Conservation (phyloP, 768 basidiomycete species). For the Tricholoma matsutake region DNA sequence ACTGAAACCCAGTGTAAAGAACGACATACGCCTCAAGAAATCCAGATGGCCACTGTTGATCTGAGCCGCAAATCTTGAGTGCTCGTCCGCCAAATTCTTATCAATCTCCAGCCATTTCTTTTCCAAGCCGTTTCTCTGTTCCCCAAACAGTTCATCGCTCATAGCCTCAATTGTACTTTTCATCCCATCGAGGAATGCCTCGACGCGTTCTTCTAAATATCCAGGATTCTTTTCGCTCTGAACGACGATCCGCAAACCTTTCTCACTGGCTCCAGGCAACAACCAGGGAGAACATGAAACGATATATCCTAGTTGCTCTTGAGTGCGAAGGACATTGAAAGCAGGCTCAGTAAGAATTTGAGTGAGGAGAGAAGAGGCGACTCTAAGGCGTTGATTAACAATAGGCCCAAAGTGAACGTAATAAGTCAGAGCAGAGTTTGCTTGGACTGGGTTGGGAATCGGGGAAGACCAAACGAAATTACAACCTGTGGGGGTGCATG, state of each 20-base stretch:
- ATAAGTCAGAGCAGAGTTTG: conserved; percentile 86
- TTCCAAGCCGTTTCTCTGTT: conserved; percentile 75
- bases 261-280: conserved; percentile 61
- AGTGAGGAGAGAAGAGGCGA: conserved; percentile 65
- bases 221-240: conserved; percentile 83
- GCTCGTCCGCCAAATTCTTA: conserved; percentile 88
- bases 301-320: conserved; percentile 94
- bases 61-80: conserved; percentile 60
- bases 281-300: conserved; percentile 62
- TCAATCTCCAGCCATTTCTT: conserved; percentile 80
- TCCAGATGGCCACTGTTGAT: conserved; percentile 82
- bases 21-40: conserved; percentile 74
- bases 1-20: neutral
- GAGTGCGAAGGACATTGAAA: conserved; percentile 87
- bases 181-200: conserved; percentile 82
- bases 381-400: conserved; percentile 60
- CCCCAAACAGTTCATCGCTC: conserved; percentile 66
- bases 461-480: conserved; percentile 64
- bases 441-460: conserved; percentile 80
- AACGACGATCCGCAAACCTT: conserved; percentile 78
- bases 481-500: conserved; percentile 45
- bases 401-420: conserved; percentile 77
- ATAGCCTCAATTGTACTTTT: conserved; percentile 64
- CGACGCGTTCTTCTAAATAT: conserved; percentile 85
- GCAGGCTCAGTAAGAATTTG: conserved; percentile 90